Base-by-base conservation (phyloP, 2,329 filamentous ascomycete species). In the Penicillium sp. region DNA sequence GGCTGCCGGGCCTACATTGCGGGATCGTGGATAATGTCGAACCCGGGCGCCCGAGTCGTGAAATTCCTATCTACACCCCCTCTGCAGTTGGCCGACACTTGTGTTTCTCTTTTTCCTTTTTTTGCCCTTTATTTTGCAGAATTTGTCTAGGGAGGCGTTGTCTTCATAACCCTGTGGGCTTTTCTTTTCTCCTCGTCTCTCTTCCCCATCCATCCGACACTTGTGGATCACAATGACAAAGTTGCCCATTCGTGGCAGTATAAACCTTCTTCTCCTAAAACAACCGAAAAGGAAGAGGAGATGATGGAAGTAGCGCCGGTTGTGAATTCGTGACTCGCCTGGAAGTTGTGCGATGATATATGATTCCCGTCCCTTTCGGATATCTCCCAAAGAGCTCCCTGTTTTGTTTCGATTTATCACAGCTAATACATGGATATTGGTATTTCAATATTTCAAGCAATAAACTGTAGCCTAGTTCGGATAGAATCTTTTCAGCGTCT, bases 61-160 rank as follows among this genome's bases (percentile, higher is more conserved):
- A 44, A 54, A 45, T 59, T 59, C 57, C 60, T 58, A 64, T 60
- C 39, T 29, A 45, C 40, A 44, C 43, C 48, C 50, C 58, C 50
- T 59, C 56, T 65, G 62, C 63, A 62, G 58, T 66, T 68, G 63
- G 63, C 68, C 61, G 62, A 66, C 55, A 38, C 63, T 67, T 66
- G 56, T 56, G 50, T 58, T 57, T 57, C 51, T 53, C 43, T 52
- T 55, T 52, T 54, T 51, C 46, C 52, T 45, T 58, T 67, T 61
- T 54, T 52, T 55, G 50, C 47, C 54, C 49, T 58, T 67, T 61
- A 55, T 65, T 67, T 68, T 68, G 59, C 67, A 68, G 66, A 69
- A 64, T 66, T 69, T 65, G 64, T 65, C 63, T 68, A 69, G 67
- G 67, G 67, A 69, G 67, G 67, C 67, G 67, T 70, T 70, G 63